A percentile compares a stretch with the other conserved stretches of the same genome.
Conservation (phyloP, 2,329 filamentous ascomycete genomes). For the Monascus ruber region DNA sequence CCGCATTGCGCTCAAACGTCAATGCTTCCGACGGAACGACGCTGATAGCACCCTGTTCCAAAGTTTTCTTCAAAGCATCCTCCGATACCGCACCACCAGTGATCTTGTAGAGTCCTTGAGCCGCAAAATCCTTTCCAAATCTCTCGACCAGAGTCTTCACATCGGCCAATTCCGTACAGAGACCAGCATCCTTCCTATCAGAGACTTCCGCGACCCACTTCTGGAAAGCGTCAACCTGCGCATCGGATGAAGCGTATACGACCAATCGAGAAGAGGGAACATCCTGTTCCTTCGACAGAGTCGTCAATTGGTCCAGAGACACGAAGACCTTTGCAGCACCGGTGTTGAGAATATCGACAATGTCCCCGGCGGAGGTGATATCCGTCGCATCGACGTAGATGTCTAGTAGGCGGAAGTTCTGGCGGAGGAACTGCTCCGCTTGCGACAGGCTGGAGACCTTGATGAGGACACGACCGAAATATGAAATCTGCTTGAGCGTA, state of each 20-base stretch:
- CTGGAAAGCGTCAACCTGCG: constrained; percentile 28
- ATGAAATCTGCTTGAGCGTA: constrained; percentile 43
- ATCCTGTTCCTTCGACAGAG: constrained; percentile 40
- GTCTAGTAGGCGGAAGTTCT: constrained; percentile 44
- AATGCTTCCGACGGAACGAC: constrained; percentile 61
- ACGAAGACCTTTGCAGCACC: constrained; percentile 82
- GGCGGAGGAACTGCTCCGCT: constrained; percentile 42
- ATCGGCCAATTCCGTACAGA: constrained; percentile 21
- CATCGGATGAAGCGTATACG: constrained; percentile 36
- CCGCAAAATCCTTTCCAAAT: constrained; percentile 26
- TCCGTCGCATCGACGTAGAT: constrained; percentile 67
- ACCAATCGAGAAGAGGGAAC: constrained; percentile 47
- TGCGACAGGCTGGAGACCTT: constrained; percentile 33
- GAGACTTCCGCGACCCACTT: constrained; percentile 26
- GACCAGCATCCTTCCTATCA: constrained; percentile 25
- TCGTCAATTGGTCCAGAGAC: constrained; percentile 53
- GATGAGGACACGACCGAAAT: constrained; percentile 48
- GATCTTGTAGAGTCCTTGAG: constrained; percentile 29
- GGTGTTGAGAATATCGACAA: constrained; percentile 70
- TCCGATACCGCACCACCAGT: constrained; percentile 27
- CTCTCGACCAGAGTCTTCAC: constrained; percentile 30
- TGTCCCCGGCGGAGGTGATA: constrained; percentile 57
- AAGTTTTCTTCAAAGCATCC: constrained; percentile 38
- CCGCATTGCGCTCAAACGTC: constrained; percentile 53
- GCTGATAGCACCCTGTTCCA: constrained; percentile 48